Conservation (phyloP, 2,329 filamentous ascomycete species). For the Gyromitra esculenta region DNA sequence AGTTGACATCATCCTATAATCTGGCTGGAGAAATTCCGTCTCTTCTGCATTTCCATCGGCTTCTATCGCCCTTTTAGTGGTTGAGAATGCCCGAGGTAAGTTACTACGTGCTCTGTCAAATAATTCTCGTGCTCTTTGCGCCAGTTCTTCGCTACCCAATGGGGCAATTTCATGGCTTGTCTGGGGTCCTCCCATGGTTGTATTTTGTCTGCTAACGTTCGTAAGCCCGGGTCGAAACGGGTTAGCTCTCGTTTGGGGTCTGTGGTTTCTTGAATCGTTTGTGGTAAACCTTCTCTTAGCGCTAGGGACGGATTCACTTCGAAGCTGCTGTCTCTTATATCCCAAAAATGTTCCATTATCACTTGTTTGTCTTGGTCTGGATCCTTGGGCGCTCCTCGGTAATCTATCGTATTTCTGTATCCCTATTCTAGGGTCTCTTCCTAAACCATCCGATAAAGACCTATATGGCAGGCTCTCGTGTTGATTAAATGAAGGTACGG, state of each 20-base stretch:
- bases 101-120: slow-evolving; percentile 3
- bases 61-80: not conserved
- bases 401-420: not conserved
- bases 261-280: not conserved
- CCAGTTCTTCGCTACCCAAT: not conserved
- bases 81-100: not conserved
- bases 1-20: not conserved
- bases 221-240: not conserved
- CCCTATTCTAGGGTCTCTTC: slow-evolving; percentile 5
- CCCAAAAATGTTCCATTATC: not conserved
- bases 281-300: not conserved
- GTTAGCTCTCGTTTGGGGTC: slow-evolving; percentile 7
- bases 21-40: not conserved
- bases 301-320: not conserved
- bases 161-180: not conserved
- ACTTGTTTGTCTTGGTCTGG: not conserved
- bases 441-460: not conserved
- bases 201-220: not conserved
- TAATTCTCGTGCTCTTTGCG: not conserved
- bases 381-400: not conserved
- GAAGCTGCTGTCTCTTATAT: not conserved
- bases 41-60: not conserved
- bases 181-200: not conserved
- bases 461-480: not conserved
- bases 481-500: not conserved